Evolutionary conservation across 805 yeast genomes (phyloP).

Genomic region (Candida cerambycidarum): DNA sequence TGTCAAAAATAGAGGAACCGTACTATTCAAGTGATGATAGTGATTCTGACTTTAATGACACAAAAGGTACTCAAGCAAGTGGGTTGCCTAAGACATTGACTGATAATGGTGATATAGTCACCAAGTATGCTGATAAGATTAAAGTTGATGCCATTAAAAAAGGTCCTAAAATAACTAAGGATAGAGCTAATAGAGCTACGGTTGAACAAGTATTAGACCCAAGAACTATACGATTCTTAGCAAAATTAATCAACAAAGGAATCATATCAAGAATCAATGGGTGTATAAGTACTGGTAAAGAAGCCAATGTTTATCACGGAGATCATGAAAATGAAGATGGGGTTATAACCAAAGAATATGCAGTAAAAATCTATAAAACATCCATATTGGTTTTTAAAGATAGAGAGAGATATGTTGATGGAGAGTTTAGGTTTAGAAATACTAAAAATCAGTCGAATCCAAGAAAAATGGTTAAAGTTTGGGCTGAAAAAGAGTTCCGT

Average conservation of each 20-base stretch:
- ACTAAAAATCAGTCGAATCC: slow-evolving; percentile 87
- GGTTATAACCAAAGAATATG: slow-evolving; percentile 55
- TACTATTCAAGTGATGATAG: slow-evolving; percentile 14
- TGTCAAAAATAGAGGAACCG: no score
- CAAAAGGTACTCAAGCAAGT: background rate
- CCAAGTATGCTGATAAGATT: slow-evolving; percentile 64
- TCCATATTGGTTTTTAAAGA: slow-evolving; percentile 96
- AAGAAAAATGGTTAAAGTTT: slow-evolving; percentile 92
- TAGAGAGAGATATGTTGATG: slow-evolving; percentile 92
- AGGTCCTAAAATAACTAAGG: slow-evolving; percentile 64
- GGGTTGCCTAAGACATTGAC: slow-evolving; percentile 25
- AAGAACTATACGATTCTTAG: slow-evolving; percentile 79
- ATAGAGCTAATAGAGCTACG: slow-evolving; percentile 92
- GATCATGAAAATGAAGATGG: slow-evolving; percentile 68
- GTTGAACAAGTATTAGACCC: slow-evolving; percentile 97
- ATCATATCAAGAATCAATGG: slow-evolving; percentile 85
- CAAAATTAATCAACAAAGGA: slow-evolving; percentile 80
- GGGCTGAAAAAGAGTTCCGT: slow-evolving; percentile 98
- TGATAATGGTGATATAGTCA: slow-evolving; percentile 49
- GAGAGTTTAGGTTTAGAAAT: slow-evolving; percentile 90
- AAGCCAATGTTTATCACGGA: slow-evolving; percentile 88
- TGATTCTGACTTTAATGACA: background rate
- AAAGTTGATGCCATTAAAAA: slow-evolving; percentile 60
- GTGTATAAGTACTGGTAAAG: slow-evolving; percentile 94
- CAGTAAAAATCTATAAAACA: slow-evolving; percentile 93